Evolutionary conservation across 2,329 filamentous ascomycete genomes (phyloP).

Genomic region (Botrytis byssoidea): DNA sequence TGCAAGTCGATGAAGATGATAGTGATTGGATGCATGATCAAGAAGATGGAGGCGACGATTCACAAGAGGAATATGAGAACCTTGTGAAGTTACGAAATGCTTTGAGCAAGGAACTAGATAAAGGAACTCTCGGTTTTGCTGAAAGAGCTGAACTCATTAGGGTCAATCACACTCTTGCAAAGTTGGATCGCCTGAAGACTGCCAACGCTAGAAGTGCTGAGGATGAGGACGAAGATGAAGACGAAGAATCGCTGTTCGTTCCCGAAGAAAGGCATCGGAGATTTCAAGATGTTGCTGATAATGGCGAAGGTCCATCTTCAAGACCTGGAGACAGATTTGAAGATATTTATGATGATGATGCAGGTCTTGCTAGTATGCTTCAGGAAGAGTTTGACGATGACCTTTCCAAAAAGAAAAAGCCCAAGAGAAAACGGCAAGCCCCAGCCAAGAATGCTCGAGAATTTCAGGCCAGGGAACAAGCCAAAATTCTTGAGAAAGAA

Average conservation of each 20-base stretch:
- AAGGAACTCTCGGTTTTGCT: background rate
- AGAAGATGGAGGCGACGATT: constrained; percentile 1
- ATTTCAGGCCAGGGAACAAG: constrained; percentile 17
- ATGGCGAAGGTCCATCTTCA: constrained; percentile 16
- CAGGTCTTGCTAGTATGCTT: constrained; percentile 22
- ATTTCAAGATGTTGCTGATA: background rate
- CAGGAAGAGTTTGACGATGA: constrained; percentile 21
- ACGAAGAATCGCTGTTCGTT: constrained; percentile 27
- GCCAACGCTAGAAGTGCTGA: background rate
- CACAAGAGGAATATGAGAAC: constrained; percentile 12
- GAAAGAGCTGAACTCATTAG: background rate
- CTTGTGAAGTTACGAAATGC: background rate
- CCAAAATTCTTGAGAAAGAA: constrained; percentile 27
- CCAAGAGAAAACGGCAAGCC: constrained; percentile 27
- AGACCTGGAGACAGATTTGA: constrained; percentile 8
- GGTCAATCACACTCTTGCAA: background rate
- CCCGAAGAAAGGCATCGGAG: constrained; percentile 23
- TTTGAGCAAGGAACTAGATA: background rate
- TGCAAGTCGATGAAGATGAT: constrained; percentile 17
- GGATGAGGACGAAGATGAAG: constrained; percentile 1
- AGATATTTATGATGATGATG: constrained; percentile 8
- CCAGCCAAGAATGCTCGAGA: constrained; percentile 31
- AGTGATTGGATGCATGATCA: constrained; percentile 9
- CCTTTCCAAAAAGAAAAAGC: constrained; percentile 19
- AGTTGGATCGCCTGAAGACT: background rate